phyloP scores from a whole-genome alignment of 2,329 filamentous ascomycete species.

The Penicillium olsonii region DNA sequence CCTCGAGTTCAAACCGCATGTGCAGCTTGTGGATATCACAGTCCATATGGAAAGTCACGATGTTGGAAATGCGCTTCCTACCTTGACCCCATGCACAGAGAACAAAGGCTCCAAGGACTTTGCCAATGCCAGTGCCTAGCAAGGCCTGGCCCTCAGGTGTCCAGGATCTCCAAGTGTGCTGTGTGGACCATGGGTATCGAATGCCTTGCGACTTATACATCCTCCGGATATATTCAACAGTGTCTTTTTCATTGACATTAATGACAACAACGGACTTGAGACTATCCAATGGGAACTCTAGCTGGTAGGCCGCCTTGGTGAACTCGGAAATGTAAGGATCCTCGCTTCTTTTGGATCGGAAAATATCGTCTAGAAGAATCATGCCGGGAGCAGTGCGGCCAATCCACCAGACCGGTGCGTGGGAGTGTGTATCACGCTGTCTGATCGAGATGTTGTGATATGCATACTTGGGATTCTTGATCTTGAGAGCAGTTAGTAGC shows the following conservation, averaged over 20 bases:
- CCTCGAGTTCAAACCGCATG: conserved; percentile 5
- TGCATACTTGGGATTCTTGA: not conserved
- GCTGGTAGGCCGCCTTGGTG: conserved; percentile 6
- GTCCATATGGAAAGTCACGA: not conserved
- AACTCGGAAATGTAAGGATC: conserved; percentile 7
- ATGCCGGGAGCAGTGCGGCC: conserved; percentile 2
- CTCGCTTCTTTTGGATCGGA: not conserved
- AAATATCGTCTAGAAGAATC: conserved; percentile 8
- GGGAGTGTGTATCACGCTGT: not conserved
- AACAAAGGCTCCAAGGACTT: not conserved
- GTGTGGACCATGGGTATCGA: not conserved
- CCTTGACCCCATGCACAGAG: conserved; percentile 2
- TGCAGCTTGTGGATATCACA: conserved; percentile 1
- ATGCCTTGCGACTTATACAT: not conserved
- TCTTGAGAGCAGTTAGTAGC: not conserved
- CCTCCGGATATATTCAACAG: not conserved
- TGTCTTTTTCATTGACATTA: conserved; percentile 1
- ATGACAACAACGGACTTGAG: conserved; percentile 1
- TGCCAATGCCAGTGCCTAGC: not conserved
- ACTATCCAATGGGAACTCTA: not conserved
- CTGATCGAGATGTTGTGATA: not conserved
- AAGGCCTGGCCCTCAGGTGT: not conserved
- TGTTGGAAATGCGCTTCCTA: not conserved
- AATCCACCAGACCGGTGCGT: conserved; percentile 2
- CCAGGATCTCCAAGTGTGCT: not conserved